A percentile compares a stretch with the other conserved stretches of the same genome.
phyloP scores from a whole-genome alignment of 352 stramenopile genomes.

The Aphanomyces euteiches region DNA sequence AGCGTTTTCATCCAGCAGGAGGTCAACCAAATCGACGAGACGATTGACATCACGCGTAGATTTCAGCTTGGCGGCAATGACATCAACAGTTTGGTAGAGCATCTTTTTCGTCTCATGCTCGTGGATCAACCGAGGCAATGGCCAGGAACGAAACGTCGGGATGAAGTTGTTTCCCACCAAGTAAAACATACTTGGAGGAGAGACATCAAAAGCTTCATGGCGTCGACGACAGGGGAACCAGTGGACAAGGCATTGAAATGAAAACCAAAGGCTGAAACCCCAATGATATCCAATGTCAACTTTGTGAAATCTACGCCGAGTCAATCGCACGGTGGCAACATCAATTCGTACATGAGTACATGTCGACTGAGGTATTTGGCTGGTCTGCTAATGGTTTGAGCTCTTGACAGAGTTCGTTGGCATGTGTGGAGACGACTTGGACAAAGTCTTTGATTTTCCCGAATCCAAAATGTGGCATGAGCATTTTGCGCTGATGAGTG shows the following conservation, averaged over 20 bases:
- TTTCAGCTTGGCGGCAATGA: conserved; percentile 21
- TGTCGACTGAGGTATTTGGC: background rate
- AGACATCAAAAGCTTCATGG: conserved; percentile 24
- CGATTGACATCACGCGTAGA: background rate
- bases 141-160: conserved; percentile 9
- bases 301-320: conserved; percentile 14
- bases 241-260: conserved; percentile 13
- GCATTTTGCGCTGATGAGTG: conserved; percentile 11
- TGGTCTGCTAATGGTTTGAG: background rate
- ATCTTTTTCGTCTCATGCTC: conserved; percentile 17
- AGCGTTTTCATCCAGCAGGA: conserved; percentile 14
- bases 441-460: conserved; percentile 19
- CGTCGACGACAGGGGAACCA: background rate
- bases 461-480: conserved; percentile 19
- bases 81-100: conserved; percentile 20
- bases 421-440: background rate
- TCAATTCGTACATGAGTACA: background rate
- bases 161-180: background rate
- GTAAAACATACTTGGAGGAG: conserved; percentile 6
- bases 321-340: too few species aligned
- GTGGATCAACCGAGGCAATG: background rate
- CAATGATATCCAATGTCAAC: conserved; percentile 29
- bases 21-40: conserved; percentile 17
- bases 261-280: conserved; percentile 25
- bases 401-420: background rate